Conservation (phyloP, 805 yeast genomes). For the Myxozyma lipomycoides region DNA sequence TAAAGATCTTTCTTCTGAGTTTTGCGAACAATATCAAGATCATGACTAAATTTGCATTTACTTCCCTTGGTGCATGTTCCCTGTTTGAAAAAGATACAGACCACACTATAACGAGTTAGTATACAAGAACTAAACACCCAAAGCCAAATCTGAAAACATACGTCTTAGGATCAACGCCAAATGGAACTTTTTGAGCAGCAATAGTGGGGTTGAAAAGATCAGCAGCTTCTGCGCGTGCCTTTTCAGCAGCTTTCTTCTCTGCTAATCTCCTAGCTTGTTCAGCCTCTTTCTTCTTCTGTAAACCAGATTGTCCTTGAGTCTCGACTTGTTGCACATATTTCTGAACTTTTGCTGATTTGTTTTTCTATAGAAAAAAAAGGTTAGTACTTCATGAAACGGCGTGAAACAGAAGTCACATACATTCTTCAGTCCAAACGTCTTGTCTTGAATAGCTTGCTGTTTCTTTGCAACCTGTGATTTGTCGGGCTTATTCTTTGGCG, state of each 20-base stretch:
- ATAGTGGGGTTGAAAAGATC: slow-evolving; percentile 64
- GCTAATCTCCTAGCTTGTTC: slow-evolving; percentile 62
- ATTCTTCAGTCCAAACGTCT: slow-evolving; percentile 92
- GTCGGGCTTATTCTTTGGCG: slow-evolving; percentile 67
- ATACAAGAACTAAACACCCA: neutral
- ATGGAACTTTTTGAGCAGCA: slow-evolving; percentile 79
- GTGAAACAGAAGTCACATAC: slow-evolving; percentile 19
- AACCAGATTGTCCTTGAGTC: slow-evolving; percentile 52
- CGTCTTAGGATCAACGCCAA: slow-evolving; percentile 96
- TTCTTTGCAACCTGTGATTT: slow-evolving; percentile 57
- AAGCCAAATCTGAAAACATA: slow-evolving; percentile 3
- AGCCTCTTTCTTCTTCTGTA: slow-evolving; percentile 66
- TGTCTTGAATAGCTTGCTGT: slow-evolving; percentile 66
- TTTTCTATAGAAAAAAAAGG: slow-evolving; percentile 44
- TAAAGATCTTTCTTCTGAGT: slow-evolving; percentile 88
- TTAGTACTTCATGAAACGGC: neutral
- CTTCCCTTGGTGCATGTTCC: slow-evolving; percentile 67
- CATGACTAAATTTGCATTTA: slow-evolving; percentile 90
- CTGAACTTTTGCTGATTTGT: slow-evolving; percentile 89
- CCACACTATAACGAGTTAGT: slow-evolving; percentile 40
- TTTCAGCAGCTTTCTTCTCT: slow-evolving; percentile 87
- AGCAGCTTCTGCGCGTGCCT: slow-evolving; percentile 82
- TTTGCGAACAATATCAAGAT: slow-evolving; percentile 77
- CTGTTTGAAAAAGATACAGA: slow-evolving; percentile 85
- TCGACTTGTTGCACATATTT: slow-evolving; percentile 64